These are phyloP conservation scores for Bipolaris gigantea DNA, from an alignment of 2,329 filamentous ascomycete species.

Conservation along the genomic window DNA sequence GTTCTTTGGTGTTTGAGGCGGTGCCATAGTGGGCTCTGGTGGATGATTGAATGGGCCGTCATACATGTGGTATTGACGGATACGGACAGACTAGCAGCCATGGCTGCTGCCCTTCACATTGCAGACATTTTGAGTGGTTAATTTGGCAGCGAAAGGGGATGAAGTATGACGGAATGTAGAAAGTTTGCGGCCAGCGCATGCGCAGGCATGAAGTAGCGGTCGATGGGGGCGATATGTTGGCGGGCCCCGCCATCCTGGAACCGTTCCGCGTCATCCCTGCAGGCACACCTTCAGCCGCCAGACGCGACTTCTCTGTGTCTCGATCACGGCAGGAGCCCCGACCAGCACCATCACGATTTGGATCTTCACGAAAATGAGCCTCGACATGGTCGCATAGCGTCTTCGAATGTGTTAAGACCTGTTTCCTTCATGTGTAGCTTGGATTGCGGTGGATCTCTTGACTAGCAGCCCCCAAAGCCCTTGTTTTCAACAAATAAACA, in stretches of 20 bases:
- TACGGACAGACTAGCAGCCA: constrained; percentile 50
- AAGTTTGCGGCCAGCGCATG: constrained; percentile 31
- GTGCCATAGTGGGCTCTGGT: constrained; percentile 50
- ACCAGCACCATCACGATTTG: constrained; percentile 16
- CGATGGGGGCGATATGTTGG: constrained; percentile 26
- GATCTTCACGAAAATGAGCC: neutral
- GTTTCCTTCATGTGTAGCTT: neutral
- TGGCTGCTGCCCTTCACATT: constrained; percentile 51
- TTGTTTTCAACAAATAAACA: constrained; percentile 39
- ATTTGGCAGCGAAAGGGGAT: constrained; percentile 16
- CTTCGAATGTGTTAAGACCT: neutral
- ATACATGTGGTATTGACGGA: constrained; percentile 32
- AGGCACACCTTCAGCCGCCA: constrained; percentile 15
- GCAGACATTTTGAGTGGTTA: constrained; percentile 37
- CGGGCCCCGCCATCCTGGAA: constrained; percentile 23
- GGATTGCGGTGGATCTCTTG: neutral
- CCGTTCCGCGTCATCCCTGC: constrained; percentile 18
- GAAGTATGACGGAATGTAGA: constrained; percentile 23
- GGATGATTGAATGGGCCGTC: constrained; percentile 39
- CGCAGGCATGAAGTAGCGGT: constrained; percentile 20
- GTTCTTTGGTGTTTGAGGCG: constrained; percentile 50
- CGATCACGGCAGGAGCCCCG: constrained; percentile 14
- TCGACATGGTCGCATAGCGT: neutral
- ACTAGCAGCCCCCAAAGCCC: constrained; percentile 11
- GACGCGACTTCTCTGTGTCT: constrained; percentile 26